Evolutionary conservation across 257 asterid genomes (phyloP).

Genomic region (Nicotiana undulata): DNA sequence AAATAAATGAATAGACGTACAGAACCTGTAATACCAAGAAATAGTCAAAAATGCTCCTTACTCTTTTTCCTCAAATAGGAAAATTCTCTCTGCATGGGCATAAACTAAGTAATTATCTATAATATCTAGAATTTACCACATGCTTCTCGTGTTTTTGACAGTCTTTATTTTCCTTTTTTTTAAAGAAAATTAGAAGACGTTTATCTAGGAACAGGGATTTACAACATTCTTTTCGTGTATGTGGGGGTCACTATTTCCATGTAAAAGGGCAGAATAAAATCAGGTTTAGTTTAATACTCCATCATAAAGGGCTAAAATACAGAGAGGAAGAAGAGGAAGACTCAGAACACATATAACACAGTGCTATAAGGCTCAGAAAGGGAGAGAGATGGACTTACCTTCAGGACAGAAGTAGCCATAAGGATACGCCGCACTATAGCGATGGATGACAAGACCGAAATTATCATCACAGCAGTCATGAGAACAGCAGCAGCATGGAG

Average conservation of each 20-base stretch:
- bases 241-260: not conserved
- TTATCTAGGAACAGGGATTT: not conserved
- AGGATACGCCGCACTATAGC: slow-evolving; percentile 94
- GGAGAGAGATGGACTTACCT: slow-evolving; percentile 43
- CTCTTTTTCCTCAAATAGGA: not conserved
- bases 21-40: not conserved
- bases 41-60: not conserved
- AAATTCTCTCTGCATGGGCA: not conserved
- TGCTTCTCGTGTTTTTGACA: not conserved
- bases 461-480: slow-evolving; percentile 76
- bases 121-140: not conserved
- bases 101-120: not conserved
- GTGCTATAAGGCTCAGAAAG: not conserved
- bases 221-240: not conserved
- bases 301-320: not conserved
- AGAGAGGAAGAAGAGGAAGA: too few species aligned
- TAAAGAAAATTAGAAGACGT: too few species aligned
- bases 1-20: not conserved
- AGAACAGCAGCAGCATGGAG: slow-evolving; percentile 81
- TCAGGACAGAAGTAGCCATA: slow-evolving; percentile 96
- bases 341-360: not conserved
- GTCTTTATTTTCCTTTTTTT: not conserved
- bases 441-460: slow-evolving; percentile 75
- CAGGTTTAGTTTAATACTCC: not conserved
- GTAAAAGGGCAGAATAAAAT: not conserved